Conservation (phyloP, 768 basidiomycete genomes). For the Pisolithus albus region DNA sequence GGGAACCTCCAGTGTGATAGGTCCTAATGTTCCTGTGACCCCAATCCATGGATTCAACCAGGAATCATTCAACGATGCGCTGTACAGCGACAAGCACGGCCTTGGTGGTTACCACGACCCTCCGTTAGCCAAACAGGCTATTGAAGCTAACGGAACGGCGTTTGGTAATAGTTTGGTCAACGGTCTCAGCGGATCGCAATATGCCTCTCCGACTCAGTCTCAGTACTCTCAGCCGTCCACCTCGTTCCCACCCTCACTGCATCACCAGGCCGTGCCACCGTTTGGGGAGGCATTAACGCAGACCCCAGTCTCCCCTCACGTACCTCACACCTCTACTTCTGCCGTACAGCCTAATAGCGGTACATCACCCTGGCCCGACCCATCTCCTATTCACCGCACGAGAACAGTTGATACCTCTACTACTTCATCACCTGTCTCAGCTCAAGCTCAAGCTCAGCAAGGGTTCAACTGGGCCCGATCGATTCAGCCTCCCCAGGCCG, state of each 20-base stretch:
- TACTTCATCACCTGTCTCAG: slow-evolving; percentile 14
- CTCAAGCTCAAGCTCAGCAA: slow-evolving; percentile 21
- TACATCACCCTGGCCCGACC: slow-evolving; percentile 19
- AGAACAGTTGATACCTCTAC: slow-evolving; percentile 15
- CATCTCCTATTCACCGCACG: slow-evolving; percentile 3
- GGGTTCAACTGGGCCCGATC: slow-evolving; percentile 34
- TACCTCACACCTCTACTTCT: slow-evolving; percentile 17
- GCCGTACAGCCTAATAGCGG: slow-evolving; percentile 15
- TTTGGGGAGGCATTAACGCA: slow-evolving; percentile 18
- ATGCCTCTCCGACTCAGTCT: slow-evolving; percentile 6
- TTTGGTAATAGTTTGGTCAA: slow-evolving; percentile 15
- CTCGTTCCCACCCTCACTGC: slow-evolving; percentile 15
- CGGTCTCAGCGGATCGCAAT: slow-evolving; percentile 15
- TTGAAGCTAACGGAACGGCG: slow-evolving; percentile 19
- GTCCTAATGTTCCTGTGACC: slow-evolving; percentile 13
- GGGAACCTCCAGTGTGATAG: slow-evolving; percentile 12
- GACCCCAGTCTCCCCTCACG: slow-evolving; percentile 10
- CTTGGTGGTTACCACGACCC: slow-evolving; percentile 17
- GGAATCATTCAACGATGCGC: slow-evolving; percentile 20
- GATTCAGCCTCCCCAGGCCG: slow-evolving; percentile 11
- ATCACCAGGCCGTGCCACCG: slow-evolving; percentile 16
- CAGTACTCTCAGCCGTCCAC: slow-evolving; percentile 17
- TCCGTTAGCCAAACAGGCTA: slow-evolving; percentile 15
- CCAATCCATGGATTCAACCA: slow-evolving; percentile 21
- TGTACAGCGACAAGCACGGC: slow-evolving; percentile 18